Percentiles rank a stretch among this genome's conserved stretches.
Conservation (phyloP, 768 basidiomycete species). For the Panellus pusillus region DNA sequence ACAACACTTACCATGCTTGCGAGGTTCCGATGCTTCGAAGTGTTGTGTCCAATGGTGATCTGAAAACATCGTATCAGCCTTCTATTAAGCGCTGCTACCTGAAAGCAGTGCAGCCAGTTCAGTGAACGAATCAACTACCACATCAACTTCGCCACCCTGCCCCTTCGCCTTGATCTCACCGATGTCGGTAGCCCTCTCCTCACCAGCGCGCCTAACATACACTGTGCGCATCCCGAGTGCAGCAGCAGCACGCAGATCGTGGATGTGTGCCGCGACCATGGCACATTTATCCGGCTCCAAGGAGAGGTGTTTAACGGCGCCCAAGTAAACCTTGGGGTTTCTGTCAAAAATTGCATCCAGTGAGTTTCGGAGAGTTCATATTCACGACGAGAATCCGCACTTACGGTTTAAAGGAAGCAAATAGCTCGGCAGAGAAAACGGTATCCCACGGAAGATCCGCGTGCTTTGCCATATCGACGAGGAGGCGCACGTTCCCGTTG, state of each 20-base stretch:
- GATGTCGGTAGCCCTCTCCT: slow-evolving; percentile 33
- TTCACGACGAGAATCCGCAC: slow-evolving; percentile 20
- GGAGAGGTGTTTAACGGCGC: slow-evolving; percentile 49
- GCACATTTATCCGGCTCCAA: slow-evolving; percentile 50
- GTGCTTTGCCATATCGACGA: slow-evolving; percentile 66
- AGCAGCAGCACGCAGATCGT: slow-evolving; percentile 56
- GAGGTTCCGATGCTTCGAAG: no score
- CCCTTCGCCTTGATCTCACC: slow-evolving; percentile 40
- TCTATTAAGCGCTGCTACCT: no score
- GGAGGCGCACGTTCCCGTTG: slow-evolving; percentile 62
- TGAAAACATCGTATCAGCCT: no score
- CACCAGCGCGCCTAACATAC: slow-evolving; percentile 53
- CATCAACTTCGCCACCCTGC: slow-evolving; percentile 61
- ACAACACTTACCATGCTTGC: no score
- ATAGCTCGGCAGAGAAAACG: slow-evolving; percentile 60
- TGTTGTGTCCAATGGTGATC: no score
- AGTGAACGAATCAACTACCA: slow-evolving; percentile 50
- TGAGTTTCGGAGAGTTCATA: no score
- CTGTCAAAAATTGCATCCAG: slow-evolving; percentile 27
- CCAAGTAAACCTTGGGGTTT: slow-evolving; percentile 51
- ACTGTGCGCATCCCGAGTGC: slow-evolving; percentile 55
- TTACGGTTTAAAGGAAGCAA: slow-evolving; percentile 66
- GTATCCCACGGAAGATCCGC: slow-evolving; percentile 65
- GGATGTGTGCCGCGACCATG: slow-evolving; percentile 66
- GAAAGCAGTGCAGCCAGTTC: slow-evolving; percentile 40